Evolutionary conservation across 805 yeast species (phyloP).

Genomic region (Myxozyma mucilagina): DNA sequence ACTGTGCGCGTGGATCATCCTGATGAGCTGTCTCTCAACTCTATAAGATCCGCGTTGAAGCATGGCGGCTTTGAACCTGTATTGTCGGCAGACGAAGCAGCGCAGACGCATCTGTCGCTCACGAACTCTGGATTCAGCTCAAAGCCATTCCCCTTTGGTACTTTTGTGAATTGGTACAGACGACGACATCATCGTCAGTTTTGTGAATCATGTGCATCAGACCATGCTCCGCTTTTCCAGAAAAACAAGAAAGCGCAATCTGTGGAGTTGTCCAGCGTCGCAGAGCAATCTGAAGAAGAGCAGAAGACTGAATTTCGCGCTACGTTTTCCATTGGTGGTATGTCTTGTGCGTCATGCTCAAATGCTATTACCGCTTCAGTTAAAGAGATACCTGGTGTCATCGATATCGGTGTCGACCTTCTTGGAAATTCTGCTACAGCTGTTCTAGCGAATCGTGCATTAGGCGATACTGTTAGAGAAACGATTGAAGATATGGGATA

Average conservation of each 20-base stretch:
- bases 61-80: conserved; percentile 35
- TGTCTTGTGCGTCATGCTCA: conserved; percentile 68
- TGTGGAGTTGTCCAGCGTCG: neutral
- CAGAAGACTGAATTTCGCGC: conserved; percentile 48
- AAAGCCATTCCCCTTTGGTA: conserved; percentile 28
- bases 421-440: conserved; percentile 55
- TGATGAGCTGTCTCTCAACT: conserved; percentile 18
- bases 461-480: conserved; percentile 52
- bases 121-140: conserved; percentile 16
- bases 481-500: conserved; percentile 50
- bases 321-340: conserved; percentile 58
- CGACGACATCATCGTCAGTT: conserved; percentile 28
- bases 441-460: conserved; percentile 51
- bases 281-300: conserved; percentile 26
- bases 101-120: neutral
- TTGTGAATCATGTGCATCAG: conserved; percentile 27
- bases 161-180: conserved; percentile 22
- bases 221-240: conserved; percentile 9
- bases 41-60: conserved; percentile 29
- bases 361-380: conserved; percentile 50
- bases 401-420: conserved; percentile 52
- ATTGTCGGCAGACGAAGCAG: conserved; percentile 12
- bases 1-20: conserved; percentile 31
- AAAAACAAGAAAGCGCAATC: conserved; percentile 1
- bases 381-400: conserved; percentile 38